phyloP scores from a whole-genome alignment of 2,329 filamentous ascomycete genomes.

The Colletotrichum sp. region DNA sequence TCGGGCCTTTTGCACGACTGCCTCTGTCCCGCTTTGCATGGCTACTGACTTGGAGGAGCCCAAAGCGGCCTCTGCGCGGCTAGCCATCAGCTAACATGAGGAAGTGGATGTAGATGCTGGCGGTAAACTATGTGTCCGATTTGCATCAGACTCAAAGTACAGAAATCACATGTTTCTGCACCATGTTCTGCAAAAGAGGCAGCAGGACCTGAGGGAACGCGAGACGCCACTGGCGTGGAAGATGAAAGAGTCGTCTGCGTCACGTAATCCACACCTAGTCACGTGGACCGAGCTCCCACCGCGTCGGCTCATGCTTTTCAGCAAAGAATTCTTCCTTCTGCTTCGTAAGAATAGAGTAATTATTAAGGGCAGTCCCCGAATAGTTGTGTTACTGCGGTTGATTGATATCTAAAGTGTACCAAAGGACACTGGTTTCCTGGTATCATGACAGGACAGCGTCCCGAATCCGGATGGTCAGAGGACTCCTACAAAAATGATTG shows the following conservation, averaged over 20 bases:
- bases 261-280: slow-evolving; percentile 42
- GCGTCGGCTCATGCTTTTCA: background rate
- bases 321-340: background rate
- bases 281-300: slow-evolving; percentile 30
- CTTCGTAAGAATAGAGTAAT: background rate
- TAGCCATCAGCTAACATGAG: background rate
- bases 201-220: background rate
- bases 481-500: background rate
- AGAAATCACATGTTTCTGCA: background rate
- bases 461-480: background rate
- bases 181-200: background rate
- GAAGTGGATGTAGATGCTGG: background rate
- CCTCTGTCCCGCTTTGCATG: background rate
- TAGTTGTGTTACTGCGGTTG: background rate
- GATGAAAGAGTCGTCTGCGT: slow-evolving; percentile 15
- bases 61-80: background rate
- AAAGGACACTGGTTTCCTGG: background rate
- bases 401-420: slow-evolving; percentile 6
- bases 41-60: background rate
- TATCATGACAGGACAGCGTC: slow-evolving; percentile 5
- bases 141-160: background rate
- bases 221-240: background rate
- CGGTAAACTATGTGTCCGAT: background rate
- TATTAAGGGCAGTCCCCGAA: background rate
- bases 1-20: background rate